Evolutionary conservation across 2,329 filamentous ascomycete species (phyloP).

Genomic region (Stachybotrys chlorohalonatus): DNA sequence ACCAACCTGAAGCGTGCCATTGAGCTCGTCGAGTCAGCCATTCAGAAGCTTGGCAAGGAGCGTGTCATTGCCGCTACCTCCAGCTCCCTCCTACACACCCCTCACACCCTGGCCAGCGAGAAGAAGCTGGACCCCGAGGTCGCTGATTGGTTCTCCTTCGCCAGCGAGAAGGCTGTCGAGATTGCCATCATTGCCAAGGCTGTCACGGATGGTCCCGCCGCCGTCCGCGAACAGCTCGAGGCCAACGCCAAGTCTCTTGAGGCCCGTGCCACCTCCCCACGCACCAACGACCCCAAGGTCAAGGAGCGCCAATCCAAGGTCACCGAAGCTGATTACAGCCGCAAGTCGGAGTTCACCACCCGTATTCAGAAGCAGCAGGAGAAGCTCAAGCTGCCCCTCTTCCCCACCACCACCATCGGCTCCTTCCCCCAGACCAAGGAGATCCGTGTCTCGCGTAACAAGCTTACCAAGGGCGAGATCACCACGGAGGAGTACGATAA

Average conservation of each 20-base stretch:
- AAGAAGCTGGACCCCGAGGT: conserved; percentile 95
- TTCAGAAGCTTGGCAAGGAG: conserved; percentile 94
- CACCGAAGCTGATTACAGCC: conserved; percentile 77
- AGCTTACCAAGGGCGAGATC: conserved; percentile 98
- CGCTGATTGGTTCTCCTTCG: conserved; percentile 97
- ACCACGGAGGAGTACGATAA: conserved; percentile 87
- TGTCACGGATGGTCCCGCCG: conserved; percentile 81
- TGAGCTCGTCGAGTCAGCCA: conserved; percentile 76
- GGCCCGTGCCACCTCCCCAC: conserved; percentile 81
- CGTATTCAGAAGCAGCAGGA: conserved; percentile 85
- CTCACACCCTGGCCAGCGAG: conserved; percentile 95
- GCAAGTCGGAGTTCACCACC: conserved; percentile 77
- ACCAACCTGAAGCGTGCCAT: conserved; percentile 97
- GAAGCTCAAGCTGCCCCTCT: conserved; percentile 86
- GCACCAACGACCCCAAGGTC: conserved; percentile 94
- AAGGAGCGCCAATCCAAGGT: conserved; percentile 94
- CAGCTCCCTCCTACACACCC: conserved; percentile 95
- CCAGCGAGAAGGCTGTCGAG: conserved; percentile 86
- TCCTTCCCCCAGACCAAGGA: conserved; percentile 99
- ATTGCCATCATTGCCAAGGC: conserved; percentile 93
- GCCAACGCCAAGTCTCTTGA: conserved; percentile 94
- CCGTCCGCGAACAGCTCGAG: conserved; percentile 83
- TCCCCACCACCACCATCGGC: conserved; percentile 98
- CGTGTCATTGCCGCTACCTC: conserved; percentile 95
- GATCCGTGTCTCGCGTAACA: conserved; percentile 93